Evolutionary conservation across 192 early-diverging fungal species (phyloP).

Genomic region (Diversispora epigaea): DNA sequence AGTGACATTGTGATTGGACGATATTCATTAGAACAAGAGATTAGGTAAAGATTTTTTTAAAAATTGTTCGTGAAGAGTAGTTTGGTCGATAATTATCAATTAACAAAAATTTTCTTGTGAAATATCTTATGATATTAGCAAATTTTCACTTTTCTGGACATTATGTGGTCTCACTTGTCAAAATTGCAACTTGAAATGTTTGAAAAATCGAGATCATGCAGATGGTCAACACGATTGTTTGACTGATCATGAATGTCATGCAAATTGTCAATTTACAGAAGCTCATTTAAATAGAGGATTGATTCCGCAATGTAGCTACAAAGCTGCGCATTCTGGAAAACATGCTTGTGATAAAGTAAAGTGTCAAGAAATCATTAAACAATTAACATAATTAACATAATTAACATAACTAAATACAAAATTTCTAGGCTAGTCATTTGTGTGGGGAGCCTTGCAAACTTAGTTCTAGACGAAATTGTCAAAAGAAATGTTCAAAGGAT

Average conservation of each 20-base stretch:
- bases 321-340: conserved; percentile 21
- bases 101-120: no score
- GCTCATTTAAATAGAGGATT: background rate
- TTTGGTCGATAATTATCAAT: no score
- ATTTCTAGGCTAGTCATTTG: background rate
- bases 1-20: conserved; percentile 19
- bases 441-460: conserved; percentile 4
- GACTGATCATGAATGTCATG: conserved; percentile 32
- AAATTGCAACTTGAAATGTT: conserved; percentile 18
- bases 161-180: conserved; percentile 24
- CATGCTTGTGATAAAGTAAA: conserved; percentile 19
- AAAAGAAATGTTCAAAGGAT: conserved; percentile 28
- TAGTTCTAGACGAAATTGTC: conserved; percentile 17
- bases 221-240: conserved; percentile 27
- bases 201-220: conserved; percentile 25
- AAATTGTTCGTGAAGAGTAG: no score
- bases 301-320: conserved; percentile 22
- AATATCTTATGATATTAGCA: background rate
- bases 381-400: no score
- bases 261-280: conserved; percentile 11
- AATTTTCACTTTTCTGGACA: conserved; percentile 15
- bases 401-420: no score
- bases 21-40: conserved; percentile 24
- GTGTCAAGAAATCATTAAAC: no score
- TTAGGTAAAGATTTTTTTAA: no score